Evolutionary conservation across 1,139 yeast species (phyloP), one percentile per base, ranked within the genome.

Genomic region (Nakaseomyces nivariensis): DNA sequence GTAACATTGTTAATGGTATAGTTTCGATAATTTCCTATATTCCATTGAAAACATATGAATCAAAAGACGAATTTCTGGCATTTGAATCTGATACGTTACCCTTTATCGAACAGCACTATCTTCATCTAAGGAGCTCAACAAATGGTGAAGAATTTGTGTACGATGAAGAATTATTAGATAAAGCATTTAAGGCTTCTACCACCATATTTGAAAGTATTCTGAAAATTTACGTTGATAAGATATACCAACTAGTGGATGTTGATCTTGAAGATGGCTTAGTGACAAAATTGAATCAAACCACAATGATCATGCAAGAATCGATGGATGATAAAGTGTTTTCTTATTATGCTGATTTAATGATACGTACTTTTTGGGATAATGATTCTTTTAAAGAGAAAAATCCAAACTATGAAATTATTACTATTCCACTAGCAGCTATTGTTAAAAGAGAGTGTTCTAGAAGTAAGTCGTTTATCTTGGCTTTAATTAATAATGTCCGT

Each of bases 131-230:
- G 54, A 67, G 69, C 31, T 49, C 58, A 8, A 59, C 64, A 7
- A 51, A 59, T 31, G 44, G 51, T 50, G 31, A 37, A 5, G 43
- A 62, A 53, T 56, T 65, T 51, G 56, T 50, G 48, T 67, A 70
- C 45, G 81, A 78, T 43, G 66, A 68, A 0, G 78, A 74, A 5
- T 58, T 71, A 0, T 78, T 84, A 51, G 58, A 76, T 1, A 68
- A 67, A 5, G 88, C 95, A 0, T 75, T 87, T 54, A 74, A 73
- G 51, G 85, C 95, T 0, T 83, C 97, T 0, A 79, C 96, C 29
- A 41, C 44, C 5, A 79, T 82, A 0, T 90, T 89, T 64, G 77
- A 76, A 43, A 78, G 79, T 32, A 73, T 90, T 43, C 67, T 86
- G 5, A 73, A 73, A 45, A 67, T 76, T 5, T 78, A 88, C 47